Evolutionary conservation across 306 rosid species (phyloP).

Genomic region (Lithocarpus polystachyus): DNA sequence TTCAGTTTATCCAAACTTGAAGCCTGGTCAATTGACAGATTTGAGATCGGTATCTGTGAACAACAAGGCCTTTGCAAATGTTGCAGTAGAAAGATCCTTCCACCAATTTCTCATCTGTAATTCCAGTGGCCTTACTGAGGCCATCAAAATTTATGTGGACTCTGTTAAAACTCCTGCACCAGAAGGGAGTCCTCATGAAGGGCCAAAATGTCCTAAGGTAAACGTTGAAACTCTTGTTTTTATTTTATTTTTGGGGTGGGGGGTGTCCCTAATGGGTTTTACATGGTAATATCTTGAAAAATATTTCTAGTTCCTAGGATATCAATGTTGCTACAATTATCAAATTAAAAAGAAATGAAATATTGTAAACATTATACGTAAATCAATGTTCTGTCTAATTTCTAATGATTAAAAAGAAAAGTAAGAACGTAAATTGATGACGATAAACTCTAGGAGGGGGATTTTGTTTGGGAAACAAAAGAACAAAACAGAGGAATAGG

Average conservation of each 20-base stretch:
- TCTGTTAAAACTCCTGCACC: slow-evolving; percentile 31
- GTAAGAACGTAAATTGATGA: no score
- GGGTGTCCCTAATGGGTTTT: no score
- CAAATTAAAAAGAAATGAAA: not conserved
- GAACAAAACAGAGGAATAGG: no score
- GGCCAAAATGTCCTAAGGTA: slow-evolving; percentile 90
- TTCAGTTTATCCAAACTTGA: slow-evolving; percentile 83
- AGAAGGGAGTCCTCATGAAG: slow-evolving; percentile 28
- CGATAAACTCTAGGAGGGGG: no score
- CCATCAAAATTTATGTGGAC: slow-evolving; percentile 53
- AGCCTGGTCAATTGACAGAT: slow-evolving; percentile 96
- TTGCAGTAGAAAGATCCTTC: slow-evolving; percentile 63
- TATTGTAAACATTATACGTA: not conserved
- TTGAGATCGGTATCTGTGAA: slow-evolving; percentile 78
- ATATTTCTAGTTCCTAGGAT: not conserved
- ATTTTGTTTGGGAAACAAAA: no score
- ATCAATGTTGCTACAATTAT: not conserved
- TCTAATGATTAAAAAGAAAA: not conserved
- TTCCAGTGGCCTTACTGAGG: slow-evolving; percentile 53
- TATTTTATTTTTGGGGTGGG: not conserved
- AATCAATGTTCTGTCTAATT: not conserved
- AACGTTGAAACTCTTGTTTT: not conserved
- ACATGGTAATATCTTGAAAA: not conserved
- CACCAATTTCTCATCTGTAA: slow-evolving; percentile 65
- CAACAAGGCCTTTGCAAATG: slow-evolving; percentile 83